Conservation (phyloP, 768 basidiomycete genomes). For the Phylloporus rhodoxanthus region DNA sequence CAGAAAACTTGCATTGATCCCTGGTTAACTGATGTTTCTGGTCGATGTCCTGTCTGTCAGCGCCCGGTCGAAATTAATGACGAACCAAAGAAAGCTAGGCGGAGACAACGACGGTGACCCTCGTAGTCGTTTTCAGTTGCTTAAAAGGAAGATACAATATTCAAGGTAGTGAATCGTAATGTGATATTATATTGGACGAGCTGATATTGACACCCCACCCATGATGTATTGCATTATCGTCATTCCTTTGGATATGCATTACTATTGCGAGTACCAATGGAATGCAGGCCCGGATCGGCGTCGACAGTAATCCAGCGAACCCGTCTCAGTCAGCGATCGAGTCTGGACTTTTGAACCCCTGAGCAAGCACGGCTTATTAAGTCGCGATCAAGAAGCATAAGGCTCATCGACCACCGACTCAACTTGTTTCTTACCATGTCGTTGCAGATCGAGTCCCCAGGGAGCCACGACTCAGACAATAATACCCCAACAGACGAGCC, state of each 20-base stretch:
- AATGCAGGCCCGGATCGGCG: not conserved
- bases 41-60: conserved; percentile 85
- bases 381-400: not conserved
- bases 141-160: conserved; percentile 21
- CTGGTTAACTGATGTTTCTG: conserved; percentile 81
- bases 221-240: conserved; percentile 24
- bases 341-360: not conserved
- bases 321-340: not conserved
- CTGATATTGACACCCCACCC: conserved; percentile 19
- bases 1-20: conserved; percentile 88
- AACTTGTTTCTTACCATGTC: not conserved
- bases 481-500: conserved; percentile 1
- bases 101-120: conserved; percentile 19
- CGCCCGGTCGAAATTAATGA: conserved; percentile 54
- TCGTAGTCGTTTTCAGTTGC: conserved; percentile 3
- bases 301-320: not conserved
- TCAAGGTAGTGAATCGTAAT: conserved; percentile 26
- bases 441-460: conserved; percentile 1
- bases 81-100: conserved; percentile 30
- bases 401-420: not conserved
- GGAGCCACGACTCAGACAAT: conserved; percentile 1
- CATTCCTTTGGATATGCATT: conserved; percentile 19
- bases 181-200: conserved; percentile 28
- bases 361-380: conserved; percentile 17
- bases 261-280: not conserved